Conservation (phyloP, 345 rosid species). For the Rhodamnia rubescens region DNA sequence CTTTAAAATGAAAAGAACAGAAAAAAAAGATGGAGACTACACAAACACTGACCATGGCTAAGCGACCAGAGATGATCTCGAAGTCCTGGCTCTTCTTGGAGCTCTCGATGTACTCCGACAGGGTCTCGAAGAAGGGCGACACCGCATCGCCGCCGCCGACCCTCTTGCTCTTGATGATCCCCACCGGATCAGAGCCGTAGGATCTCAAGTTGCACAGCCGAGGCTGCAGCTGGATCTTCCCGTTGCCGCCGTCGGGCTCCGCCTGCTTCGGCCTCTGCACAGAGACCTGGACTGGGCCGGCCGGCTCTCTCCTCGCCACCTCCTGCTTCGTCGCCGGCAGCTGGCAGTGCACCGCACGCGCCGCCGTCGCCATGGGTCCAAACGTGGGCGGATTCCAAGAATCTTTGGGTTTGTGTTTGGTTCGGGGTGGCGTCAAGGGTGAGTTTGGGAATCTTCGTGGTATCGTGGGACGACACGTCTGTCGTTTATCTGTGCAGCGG, state of each 20-base stretch:
- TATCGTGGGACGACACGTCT: background rate
- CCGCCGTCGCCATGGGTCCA: slow-evolving; percentile 43
- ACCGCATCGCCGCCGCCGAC: slow-evolving; percentile 19
- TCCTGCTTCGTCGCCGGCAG: slow-evolving; percentile 4
- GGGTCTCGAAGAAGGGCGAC: slow-evolving; percentile 57
- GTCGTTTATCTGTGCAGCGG: background rate
- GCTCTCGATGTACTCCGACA: slow-evolving; percentile 86
- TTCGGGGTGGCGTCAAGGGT: background rate
- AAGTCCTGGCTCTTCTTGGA: slow-evolving; percentile 79
- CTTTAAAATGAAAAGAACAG: background rate
- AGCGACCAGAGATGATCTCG: slow-evolving; percentile 84
- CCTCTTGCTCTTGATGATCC: slow-evolving; percentile 23
- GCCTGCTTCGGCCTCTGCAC: slow-evolving; percentile 25
- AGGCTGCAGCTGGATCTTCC: slow-evolving; percentile 71
- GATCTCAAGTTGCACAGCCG: slow-evolving; percentile 80
- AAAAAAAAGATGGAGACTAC: background rate
- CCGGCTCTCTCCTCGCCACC: slow-evolving; percentile 8
- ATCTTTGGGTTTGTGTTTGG: background rate
- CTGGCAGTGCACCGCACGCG: slow-evolving; percentile 32
- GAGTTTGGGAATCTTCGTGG: background rate
- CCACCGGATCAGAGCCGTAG: slow-evolving; percentile 49
- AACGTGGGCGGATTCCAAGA: background rate
- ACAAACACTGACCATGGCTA: slow-evolving; percentile 53
- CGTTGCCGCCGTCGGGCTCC: slow-evolving; percentile 28
- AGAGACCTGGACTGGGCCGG: slow-evolving; percentile 6